A percentile compares a stretch with the other conserved stretches of the same genome.
Conservation (phyloP, 176 grass and related monocot species). For the barley (Hordeum vulgare) region MorexV3_pseudomolecules_assembly NC_058520.1:38378498-38378997, state of each 20-base stretch:
- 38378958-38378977: neutral
- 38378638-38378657: constrained; percentile 33
- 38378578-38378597: constrained; percentile 13
- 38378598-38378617: constrained; percentile 9
- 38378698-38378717: neutral
- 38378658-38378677: constrained; percentile 1
- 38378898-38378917: neutral
- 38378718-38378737: constrained; percentile 2
- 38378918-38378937: neutral
- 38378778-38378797: constrained; percentile 19
- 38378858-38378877: constrained; percentile 10
- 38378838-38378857: constrained; percentile 3
- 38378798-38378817: constrained; percentile 23
- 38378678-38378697: neutral
- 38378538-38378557: neutral
- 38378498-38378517: neutral
- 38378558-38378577: constrained; percentile 7
- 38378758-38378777: constrained; percentile 58
- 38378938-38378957: neutral
- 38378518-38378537: constrained; percentile 6
- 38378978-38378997: neutral
- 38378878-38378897: neutral
- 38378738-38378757: constrained; percentile 40
- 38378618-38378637: constrained; percentile 32
- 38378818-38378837: constrained; percentile 20